Evolutionary conservation across 352 stramenopile species (phyloP).

Genomic region (Phytophthora constricta): DNA sequence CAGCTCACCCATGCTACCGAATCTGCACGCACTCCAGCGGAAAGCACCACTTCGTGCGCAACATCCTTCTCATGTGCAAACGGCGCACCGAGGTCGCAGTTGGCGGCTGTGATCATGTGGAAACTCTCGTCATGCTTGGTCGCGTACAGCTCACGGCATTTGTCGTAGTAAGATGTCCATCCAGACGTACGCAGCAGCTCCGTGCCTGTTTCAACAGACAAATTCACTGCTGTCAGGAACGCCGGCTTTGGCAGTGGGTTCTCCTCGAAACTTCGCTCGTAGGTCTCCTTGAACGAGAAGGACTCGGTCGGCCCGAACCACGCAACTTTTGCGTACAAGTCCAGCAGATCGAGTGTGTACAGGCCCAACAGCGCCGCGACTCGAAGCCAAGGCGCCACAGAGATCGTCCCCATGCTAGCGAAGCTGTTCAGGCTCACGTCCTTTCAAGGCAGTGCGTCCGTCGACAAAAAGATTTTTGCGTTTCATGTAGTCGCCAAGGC

Average conservation of each 20-base stretch:
- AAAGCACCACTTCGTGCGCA: slow-evolving; percentile 47
- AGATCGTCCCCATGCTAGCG: neutral
- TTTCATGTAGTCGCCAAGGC: no score
- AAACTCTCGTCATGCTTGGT: slow-evolving; percentile 30
- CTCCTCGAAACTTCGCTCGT: slow-evolving; percentile 26
- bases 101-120: slow-evolving; percentile 34
- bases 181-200: slow-evolving; percentile 30
- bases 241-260: slow-evolving; percentile 22
- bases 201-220: slow-evolving; percentile 12
- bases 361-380: slow-evolving; percentile 29
- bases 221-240: slow-evolving; percentile 12
- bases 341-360: slow-evolving; percentile 42
- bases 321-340: slow-evolving; percentile 41
- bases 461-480: neutral
- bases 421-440: no score
- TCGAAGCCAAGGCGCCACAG: slow-evolving; percentile 19
- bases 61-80: slow-evolving; percentile 13
- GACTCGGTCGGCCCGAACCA: slow-evolving; percentile 48
- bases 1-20: slow-evolving; percentile 62
- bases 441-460: neutral
- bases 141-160: slow-evolving; percentile 40
- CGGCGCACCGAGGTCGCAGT: slow-evolving; percentile 29
- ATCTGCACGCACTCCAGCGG: slow-evolving; percentile 51
- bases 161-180: slow-evolving; percentile 45
- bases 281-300: slow-evolving; percentile 40